These are phyloP conservation scores for Alternaria metachromatica DNA, from an alignment of 2,329 filamentous ascomycete species.

Conservation along the genomic window DNA sequence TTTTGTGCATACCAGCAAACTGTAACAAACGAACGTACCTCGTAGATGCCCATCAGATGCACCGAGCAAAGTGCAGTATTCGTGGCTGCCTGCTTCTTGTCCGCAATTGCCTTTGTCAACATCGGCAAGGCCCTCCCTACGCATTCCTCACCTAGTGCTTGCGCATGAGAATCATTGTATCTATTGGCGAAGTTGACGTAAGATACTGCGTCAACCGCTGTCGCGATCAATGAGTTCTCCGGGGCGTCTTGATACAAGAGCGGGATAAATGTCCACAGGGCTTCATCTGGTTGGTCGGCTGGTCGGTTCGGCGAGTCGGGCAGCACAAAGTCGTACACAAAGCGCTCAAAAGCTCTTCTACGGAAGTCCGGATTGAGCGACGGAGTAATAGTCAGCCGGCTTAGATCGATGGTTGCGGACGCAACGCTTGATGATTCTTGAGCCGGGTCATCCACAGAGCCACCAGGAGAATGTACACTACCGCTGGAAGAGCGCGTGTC, in stretches of 20 bases:
- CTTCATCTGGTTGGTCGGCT: slow-evolving; percentile 27
- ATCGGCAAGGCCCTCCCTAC: slow-evolving; percentile 29
- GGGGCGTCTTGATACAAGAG: slow-evolving; percentile 28
- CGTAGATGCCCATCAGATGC: slow-evolving; percentile 40
- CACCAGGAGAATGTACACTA: slow-evolving; percentile 7
- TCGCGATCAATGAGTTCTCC: slow-evolving; percentile 31
- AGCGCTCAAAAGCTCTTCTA: slow-evolving; percentile 38
- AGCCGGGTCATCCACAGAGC: not conserved
- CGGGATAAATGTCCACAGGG: slow-evolving; percentile 37
- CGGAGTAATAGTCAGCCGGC: slow-evolving; percentile 20
- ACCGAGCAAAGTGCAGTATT: slow-evolving; percentile 36
- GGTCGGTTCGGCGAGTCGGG: slow-evolving; percentile 24
- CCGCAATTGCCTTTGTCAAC: slow-evolving; percentile 31
- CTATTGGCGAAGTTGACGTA: slow-evolving; percentile 39
- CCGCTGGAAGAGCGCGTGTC: slow-evolving; percentile 13
- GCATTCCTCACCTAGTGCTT: slow-evolving; percentile 29
- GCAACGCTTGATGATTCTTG: not conserved
- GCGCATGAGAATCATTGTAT: slow-evolving; percentile 32
- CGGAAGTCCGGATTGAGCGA: slow-evolving; percentile 25
- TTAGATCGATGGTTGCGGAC: slow-evolving; percentile 8
- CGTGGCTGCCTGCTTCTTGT: slow-evolving; percentile 26
- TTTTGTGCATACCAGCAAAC: not conserved
- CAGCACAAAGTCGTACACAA: slow-evolving; percentile 42
- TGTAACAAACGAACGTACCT: slow-evolving; percentile 19
- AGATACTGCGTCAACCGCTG: slow-evolving; percentile 32